Conservation (phyloP, 495 filamentous ascomycete genomes). For the Apiosordaria backusii region DNA sequence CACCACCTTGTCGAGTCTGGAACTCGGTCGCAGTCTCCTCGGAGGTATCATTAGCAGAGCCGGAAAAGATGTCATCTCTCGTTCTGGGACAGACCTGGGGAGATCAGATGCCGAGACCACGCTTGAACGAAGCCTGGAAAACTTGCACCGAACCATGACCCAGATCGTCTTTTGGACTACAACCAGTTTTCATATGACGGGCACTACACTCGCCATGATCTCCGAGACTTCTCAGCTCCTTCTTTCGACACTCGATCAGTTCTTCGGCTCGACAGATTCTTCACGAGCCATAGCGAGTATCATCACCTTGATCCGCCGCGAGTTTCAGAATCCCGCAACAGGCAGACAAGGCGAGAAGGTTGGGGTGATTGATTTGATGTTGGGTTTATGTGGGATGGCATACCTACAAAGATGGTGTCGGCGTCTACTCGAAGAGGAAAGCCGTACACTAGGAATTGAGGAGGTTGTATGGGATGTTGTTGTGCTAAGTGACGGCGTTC, state of each 20-base stretch:
- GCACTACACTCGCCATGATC: conserved; percentile 57
- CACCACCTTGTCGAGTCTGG: conserved; percentile 66
- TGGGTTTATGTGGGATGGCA: conserved; percentile 67
- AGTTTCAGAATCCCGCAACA: conserved; percentile 63
- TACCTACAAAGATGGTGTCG: conserved; percentile 67
- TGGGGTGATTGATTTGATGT: conserved; percentile 60
- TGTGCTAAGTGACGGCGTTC: conserved; percentile 59
- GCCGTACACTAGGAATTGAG: conserved; percentile 49
- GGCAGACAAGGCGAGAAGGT: conserved; percentile 58
- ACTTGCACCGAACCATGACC: conserved; percentile 59
- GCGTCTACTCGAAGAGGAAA: conserved; percentile 55
- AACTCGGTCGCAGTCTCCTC: conserved; percentile 62
- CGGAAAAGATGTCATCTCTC: conserved; percentile 60
- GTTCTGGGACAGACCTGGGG: conserved; percentile 52
- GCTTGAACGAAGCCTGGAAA: conserved; percentile 60
- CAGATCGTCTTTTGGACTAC: conserved; percentile 64
- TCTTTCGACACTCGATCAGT: conserved; percentile 65
- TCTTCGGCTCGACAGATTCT: conserved; percentile 74
- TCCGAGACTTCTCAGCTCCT: conserved; percentile 63
- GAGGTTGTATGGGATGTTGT: conserved; percentile 80
- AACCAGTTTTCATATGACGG: conserved; percentile 66
- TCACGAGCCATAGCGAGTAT: conserved; percentile 78
- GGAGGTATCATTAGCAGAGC: conserved; percentile 65
- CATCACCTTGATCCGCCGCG: conserved; percentile 66
- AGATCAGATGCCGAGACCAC: conserved; percentile 59